Conservation (phyloP, 495 filamentous ascomycete genomes). For the Xylaria intraflava region DNA sequence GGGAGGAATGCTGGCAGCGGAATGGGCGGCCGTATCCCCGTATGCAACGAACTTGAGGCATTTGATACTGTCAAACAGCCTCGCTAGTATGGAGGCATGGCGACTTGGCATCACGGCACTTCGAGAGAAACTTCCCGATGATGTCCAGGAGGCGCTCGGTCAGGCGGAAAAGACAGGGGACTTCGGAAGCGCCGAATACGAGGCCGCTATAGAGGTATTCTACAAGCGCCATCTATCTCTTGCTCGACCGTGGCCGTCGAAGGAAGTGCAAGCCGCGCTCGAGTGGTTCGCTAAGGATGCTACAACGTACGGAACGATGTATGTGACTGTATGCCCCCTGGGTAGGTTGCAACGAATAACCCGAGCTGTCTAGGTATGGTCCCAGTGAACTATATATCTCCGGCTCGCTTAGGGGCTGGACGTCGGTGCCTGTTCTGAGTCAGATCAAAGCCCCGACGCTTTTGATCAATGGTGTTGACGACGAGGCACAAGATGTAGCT, state of each 20-base stretch:
- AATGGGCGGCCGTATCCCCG: slow-evolving; percentile 30
- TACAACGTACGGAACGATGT: slow-evolving; percentile 43
- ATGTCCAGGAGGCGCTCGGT: slow-evolving; percentile 15
- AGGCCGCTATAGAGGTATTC: slow-evolving; percentile 36
- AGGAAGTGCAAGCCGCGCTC: slow-evolving; percentile 15
- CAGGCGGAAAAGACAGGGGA: slow-evolving; percentile 16
- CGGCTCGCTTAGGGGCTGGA: slow-evolving; percentile 15
- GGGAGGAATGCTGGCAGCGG: slow-evolving; percentile 45
- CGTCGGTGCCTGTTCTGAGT: slow-evolving; percentile 18
- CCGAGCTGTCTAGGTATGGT: slow-evolving; percentile 9
- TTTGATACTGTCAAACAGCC: slow-evolving; percentile 17
- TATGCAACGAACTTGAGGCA: slow-evolving; percentile 16
- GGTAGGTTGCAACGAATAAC: not conserved
- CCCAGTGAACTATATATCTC: slow-evolving; percentile 15
- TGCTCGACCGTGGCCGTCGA: slow-evolving; percentile 30
- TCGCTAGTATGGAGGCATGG: slow-evolving; percentile 22
- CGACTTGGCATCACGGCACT: slow-evolving; percentile 6
- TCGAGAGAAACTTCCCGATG: slow-evolving; percentile 13
- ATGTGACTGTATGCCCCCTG: not conserved
- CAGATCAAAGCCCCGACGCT: slow-evolving; percentile 38
- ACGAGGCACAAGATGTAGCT: slow-evolving; percentile 41
- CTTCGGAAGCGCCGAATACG: slow-evolving; percentile 38
- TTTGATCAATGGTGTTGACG: slow-evolving; percentile 45
- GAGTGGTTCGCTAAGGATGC: slow-evolving; percentile 28
- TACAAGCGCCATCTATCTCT: slow-evolving; percentile 38